Evolutionary conservation across 257 asterid genomes (phyloP).

Genomic region (Capsicum rhomboideum): DNA sequence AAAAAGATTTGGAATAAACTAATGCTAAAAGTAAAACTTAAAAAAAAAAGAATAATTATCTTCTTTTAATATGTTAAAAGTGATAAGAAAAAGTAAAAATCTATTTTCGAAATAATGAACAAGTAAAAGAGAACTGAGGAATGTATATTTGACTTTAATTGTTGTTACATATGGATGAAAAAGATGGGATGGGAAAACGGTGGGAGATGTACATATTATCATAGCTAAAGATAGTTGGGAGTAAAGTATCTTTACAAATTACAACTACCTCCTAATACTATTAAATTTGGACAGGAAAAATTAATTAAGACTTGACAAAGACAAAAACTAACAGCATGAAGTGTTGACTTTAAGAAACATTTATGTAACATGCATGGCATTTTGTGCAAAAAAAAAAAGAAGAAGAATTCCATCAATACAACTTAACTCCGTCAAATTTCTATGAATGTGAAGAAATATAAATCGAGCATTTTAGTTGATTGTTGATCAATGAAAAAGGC

Average conservation of each 20-base stretch:
- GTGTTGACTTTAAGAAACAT: background rate
- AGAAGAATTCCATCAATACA: too few species aligned
- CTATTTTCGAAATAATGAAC: too few species aligned
- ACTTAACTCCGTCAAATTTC: too few species aligned
- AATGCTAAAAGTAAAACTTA: too few species aligned
- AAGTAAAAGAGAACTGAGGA: too few species aligned
- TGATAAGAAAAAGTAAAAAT: too few species aligned
- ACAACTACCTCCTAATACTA: slow-evolving; percentile 1
- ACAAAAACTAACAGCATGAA: background rate
- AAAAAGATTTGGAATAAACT: too few species aligned
- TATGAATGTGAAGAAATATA: too few species aligned
- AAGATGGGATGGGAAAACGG: background rate
- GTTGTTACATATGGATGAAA: background rate
- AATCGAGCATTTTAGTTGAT: too few species aligned
- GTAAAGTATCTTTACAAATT: background rate
- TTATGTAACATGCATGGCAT: background rate
- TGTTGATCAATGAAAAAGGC: too few species aligned
- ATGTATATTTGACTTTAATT: background rate
- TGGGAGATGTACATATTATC: background rate
- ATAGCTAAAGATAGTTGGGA: background rate
- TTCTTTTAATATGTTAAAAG: too few species aligned
- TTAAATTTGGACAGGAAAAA: background rate
- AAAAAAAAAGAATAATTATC: too few species aligned
- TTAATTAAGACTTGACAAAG: background rate
- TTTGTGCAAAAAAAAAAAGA: background rate